Evolutionary conservation across 345 rosid genomes (phyloP), one percentile per base, ranked within the genome.

Genomic region (Ceriops decandra): DNA sequence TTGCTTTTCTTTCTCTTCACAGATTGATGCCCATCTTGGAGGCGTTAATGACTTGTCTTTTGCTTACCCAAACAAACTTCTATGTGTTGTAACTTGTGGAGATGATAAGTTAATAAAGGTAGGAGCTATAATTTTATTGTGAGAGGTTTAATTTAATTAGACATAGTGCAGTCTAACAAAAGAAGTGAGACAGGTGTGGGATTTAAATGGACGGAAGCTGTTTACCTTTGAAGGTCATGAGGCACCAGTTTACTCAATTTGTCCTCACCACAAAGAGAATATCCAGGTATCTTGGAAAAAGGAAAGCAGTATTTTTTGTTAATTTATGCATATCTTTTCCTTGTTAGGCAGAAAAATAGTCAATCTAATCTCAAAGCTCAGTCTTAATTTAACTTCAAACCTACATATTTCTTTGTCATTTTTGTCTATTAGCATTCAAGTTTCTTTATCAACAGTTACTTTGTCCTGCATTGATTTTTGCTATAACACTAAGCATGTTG

Each of bases 91-190:
- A 57, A 93, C 93, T 35, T 93, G 98, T 78, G 97, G 96, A 83
- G 93, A 90, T 74, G 98, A 93, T 75, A 87, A 85, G 75, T 74
- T 90, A 64, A 87, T 93, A 77, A 93, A 90, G 93, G 98, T 86
- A 59, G 75, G 74, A 42, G 31, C 57, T 30, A 30, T 65, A 72
- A 66, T 8, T 22, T 53, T 60, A 54, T 67, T 24, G 6, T 35
- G 8, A 28, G 27, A 59, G 15, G 60, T 5, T 69, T 72, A 53
- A 64, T 51, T 62, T 62, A 62, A 22, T 57, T 51, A 30, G 30
- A 66, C 59, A 51, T 28, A 60, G 21, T 42, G 27, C 68, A 66
- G 17, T 74, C 76, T 82, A 77, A 71, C 71, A 56, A 49, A 75
- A 57, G 68, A 36, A 62, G 72, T 68, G 79, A 72, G 80, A 81